Evolutionary conservation across 1,284 basidiomycete genomes (phyloP).

Genomic region (Cutaneotrichosporon arboriforme): DNA sequence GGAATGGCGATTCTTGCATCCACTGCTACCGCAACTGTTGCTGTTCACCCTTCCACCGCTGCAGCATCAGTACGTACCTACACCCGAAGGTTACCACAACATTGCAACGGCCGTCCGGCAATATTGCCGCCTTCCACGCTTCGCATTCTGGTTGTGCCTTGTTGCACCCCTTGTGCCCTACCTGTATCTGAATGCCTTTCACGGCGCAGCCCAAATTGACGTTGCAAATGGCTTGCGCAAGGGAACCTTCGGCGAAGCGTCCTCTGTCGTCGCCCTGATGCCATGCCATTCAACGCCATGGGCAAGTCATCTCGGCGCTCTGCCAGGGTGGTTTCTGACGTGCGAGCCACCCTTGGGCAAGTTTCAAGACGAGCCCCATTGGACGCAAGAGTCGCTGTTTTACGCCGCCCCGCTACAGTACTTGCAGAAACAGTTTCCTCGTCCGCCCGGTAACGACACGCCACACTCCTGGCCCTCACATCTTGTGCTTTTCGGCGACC

Average conservation of each 20-base stretch:
- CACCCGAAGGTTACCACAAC: conserved; percentile 32
- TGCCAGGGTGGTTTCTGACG: conserved; percentile 73
- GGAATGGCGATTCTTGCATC: conserved; percentile 95
- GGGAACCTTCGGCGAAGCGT: conserved; percentile 22
- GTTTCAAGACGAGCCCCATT: conserved; percentile 50
- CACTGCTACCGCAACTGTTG: conserved; percentile 78
- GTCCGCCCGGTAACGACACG: conserved; percentile 27
- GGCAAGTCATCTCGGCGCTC: conserved; percentile 70
- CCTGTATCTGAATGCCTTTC: conserved; percentile 64
- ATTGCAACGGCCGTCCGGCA: conserved; percentile 34
- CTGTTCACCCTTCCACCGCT: conserved; percentile 70
- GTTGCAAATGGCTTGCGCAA: conserved; percentile 54
- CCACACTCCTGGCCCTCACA: conserved; percentile 57
- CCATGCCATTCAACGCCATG: conserved; percentile 98
- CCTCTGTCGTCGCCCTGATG: conserved; percentile 76
- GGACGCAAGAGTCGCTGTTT: conserved; percentile 79
- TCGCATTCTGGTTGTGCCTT: conserved; percentile 52
- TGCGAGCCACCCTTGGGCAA: conserved; percentile 75
- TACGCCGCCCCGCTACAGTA: conserved; percentile 68
- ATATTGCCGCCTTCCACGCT: conserved; percentile 31
- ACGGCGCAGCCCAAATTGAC: conserved; percentile 69
- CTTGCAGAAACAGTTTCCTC: conserved; percentile 56
- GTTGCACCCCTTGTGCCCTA: conserved; percentile 57
- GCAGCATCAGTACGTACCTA: conserved; percentile 50
- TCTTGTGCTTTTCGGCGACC: conserved; percentile 69